phyloP scores from a whole-genome alignment of 768 basidiomycete species.

The Chalciporus sphaerocephalus region DNA sequence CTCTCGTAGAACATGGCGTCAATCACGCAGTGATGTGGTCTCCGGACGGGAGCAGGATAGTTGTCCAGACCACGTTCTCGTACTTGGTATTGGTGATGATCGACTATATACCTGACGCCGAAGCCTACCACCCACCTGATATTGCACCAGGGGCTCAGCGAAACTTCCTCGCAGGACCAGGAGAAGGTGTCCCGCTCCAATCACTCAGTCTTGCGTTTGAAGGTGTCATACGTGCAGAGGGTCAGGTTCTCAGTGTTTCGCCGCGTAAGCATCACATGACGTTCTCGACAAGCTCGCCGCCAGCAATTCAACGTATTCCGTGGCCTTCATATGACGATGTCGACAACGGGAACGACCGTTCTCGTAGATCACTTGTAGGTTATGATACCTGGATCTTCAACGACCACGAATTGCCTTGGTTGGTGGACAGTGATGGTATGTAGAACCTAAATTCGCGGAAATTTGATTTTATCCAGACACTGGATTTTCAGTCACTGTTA shows the following conservation, averaged over 20 bases:
- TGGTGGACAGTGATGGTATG: conserved; percentile 69
- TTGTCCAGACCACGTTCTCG: conserved; percentile 80
- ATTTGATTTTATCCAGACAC: neutral
- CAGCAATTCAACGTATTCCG: conserved; percentile 77
- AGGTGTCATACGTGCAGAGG: conserved; percentile 77
- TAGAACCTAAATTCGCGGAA: neutral
- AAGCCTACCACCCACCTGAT: conserved; percentile 53
- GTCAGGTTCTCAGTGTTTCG: conserved; percentile 71
- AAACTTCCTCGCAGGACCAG: conserved; percentile 72
- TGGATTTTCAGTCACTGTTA: conserved; percentile 52
- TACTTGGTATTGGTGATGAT: conserved; percentile 74
- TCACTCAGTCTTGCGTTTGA: conserved; percentile 69
- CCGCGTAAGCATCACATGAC: conserved; percentile 64
- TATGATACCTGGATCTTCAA: conserved; percentile 72
- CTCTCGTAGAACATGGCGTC: conserved; percentile 79
- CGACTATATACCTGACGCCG: conserved; percentile 50
- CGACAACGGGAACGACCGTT: conserved; percentile 33
- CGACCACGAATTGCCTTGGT: conserved; percentile 67
- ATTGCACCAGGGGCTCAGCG: conserved; percentile 47
- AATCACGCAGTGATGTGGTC: conserved; percentile 77
- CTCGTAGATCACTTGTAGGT: conserved; percentile 34
- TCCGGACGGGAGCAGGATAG: conserved; percentile 71
- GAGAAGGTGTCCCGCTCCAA: conserved; percentile 71
- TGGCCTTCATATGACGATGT: conserved; percentile 60
- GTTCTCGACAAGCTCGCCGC: conserved; percentile 71